These are phyloP conservation scores for Protea cynaroides DNA, from an alignment of 164 flowering plant species.

Conservation along the genomic window DNA sequence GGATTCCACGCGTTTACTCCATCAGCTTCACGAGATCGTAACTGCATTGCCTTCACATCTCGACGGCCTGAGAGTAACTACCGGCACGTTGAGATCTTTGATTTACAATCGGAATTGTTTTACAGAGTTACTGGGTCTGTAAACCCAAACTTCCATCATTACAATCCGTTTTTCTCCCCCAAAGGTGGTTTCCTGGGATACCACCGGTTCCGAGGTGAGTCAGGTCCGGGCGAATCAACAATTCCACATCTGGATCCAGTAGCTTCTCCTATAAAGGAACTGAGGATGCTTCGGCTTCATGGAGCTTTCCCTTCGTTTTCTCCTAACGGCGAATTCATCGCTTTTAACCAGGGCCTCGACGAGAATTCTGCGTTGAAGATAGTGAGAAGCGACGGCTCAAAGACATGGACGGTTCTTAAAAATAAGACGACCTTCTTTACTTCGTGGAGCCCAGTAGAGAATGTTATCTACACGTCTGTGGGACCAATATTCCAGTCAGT, in stretches of 20 bases:
- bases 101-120: slow-evolving; percentile 37
- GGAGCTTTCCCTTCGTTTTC: slow-evolving; percentile 68
- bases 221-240: slow-evolving; percentile 31
- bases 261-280: slow-evolving; percentile 37
- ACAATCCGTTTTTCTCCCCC: slow-evolving; percentile 79
- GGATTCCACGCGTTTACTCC: slow-evolving; percentile 88
- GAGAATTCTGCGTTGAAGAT: slow-evolving; percentile 38
- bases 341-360: slow-evolving; percentile 46
- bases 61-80: slow-evolving; percentile 42
- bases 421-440: slow-evolving; percentile 46
- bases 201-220: slow-evolving; percentile 78
- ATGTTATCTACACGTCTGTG: slow-evolving; percentile 61
- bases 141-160: slow-evolving; percentile 65
- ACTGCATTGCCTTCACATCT: slow-evolving; percentile 66
- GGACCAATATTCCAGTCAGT: slow-evolving; percentile 64
- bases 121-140: slow-evolving; percentile 43
- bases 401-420: slow-evolving; percentile 51
- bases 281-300: slow-evolving; percentile 49
- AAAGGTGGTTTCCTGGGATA: slow-evolving; percentile 53
- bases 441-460: slow-evolving; percentile 60
- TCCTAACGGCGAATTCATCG: slow-evolving; percentile 48
- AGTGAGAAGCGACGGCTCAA: slow-evolving; percentile 63
- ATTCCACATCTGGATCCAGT: slow-evolving; percentile 55
- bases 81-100: slow-evolving; percentile 75
- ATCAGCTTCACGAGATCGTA: slow-evolving; percentile 46